These are phyloP conservation scores for Penicillium sp. DNA, from an alignment of 2,329 filamentous ascomycete species.

Conservation along the genomic window DNA sequence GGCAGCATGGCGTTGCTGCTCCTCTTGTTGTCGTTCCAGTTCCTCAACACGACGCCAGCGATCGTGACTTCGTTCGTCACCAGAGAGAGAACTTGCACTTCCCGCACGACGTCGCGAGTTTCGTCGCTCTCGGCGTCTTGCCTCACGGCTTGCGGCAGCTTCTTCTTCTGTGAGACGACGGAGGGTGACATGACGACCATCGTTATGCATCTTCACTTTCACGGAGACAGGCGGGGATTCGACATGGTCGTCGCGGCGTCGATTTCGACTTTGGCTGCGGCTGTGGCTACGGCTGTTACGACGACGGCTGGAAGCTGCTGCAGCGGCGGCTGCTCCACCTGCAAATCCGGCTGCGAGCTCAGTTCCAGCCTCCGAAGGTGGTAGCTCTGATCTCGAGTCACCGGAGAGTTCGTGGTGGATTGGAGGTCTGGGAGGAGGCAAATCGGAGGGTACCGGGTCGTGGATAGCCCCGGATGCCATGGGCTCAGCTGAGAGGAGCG, in stretches of 20 bases:
- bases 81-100: slow-evolving; percentile 44
- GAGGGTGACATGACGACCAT: slow-evolving; percentile 63
- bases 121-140: slow-evolving; percentile 48
- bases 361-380: slow-evolving; percentile 19
- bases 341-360: slow-evolving; percentile 24
- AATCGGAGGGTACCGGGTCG: slow-evolving; percentile 27
- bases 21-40: slow-evolving; percentile 48
- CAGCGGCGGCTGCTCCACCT: slow-evolving; percentile 29
- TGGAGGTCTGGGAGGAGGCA: slow-evolving; percentile 45
- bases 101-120: slow-evolving; percentile 42
- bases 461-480: slow-evolving; percentile 32
- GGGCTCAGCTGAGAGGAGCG: slow-evolving; percentile 34
- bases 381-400: slow-evolving; percentile 26
- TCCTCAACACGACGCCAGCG: slow-evolving; percentile 53
- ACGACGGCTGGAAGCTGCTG: slow-evolving; percentile 33
- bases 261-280: slow-evolving; percentile 29
- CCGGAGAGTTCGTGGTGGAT: slow-evolving; percentile 40
- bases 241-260: slow-evolving; percentile 41
- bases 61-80: slow-evolving; percentile 40
- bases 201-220: slow-evolving; percentile 65
- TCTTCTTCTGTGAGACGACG: slow-evolving; percentile 63
- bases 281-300: slow-evolving; percentile 27
- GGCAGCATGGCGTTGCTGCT: slow-evolving; percentile 34
- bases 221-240: slow-evolving; percentile 63
- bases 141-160: slow-evolving; percentile 60